These are phyloP conservation scores for Acanthamoeba culbertsoni DNA, from an alignment of 208 protist species.

Conservation along the genomic window DNA sequence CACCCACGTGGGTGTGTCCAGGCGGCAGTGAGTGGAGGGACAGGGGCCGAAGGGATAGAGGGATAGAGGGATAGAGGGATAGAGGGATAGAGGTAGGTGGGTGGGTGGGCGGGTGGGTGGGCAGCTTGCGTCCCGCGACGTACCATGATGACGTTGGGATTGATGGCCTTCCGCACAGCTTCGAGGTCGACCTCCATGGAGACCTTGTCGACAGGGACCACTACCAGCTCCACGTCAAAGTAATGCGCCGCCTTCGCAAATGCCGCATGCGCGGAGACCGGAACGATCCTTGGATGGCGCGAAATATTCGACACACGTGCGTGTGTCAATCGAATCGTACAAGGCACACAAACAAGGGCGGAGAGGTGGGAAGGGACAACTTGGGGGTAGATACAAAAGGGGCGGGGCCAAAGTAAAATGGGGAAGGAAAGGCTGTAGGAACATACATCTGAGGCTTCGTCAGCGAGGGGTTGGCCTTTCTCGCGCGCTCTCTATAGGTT, in stretches of 20 bases:
- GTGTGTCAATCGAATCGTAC: not conserved
- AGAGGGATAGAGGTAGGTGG: no score
- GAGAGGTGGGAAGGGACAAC: not conserved
- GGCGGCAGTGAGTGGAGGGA: not conserved
- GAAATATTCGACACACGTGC: not conserved
- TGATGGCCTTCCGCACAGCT: slow-evolving; percentile 49
- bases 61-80: no score
- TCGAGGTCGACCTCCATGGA: slow-evolving; percentile 50
- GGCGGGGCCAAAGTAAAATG: no score
- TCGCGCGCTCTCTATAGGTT: slow-evolving; percentile 91
- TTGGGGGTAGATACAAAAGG: not conserved
- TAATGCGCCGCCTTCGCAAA: slow-evolving; percentile 96
- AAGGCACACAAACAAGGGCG: no score
- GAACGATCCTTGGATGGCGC: slow-evolving; percentile 75
- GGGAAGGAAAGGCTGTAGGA: not conserved
- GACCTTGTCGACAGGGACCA: slow-evolving; percentile 85
- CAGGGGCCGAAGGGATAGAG: no score
- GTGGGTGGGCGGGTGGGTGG: no score
- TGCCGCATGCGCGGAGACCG: slow-evolving; percentile 94
- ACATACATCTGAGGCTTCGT: slow-evolving; percentile 43
- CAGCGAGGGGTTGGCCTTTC: not conserved
- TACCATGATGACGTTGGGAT: slow-evolving; percentile 63
- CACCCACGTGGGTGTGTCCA: slow-evolving; percentile 52
- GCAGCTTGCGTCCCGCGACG: not conserved
- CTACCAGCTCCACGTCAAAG: slow-evolving; percentile 90